Conservation (phyloP, 148 eudicot species). For the Persicaria tinctoria region DNA sequence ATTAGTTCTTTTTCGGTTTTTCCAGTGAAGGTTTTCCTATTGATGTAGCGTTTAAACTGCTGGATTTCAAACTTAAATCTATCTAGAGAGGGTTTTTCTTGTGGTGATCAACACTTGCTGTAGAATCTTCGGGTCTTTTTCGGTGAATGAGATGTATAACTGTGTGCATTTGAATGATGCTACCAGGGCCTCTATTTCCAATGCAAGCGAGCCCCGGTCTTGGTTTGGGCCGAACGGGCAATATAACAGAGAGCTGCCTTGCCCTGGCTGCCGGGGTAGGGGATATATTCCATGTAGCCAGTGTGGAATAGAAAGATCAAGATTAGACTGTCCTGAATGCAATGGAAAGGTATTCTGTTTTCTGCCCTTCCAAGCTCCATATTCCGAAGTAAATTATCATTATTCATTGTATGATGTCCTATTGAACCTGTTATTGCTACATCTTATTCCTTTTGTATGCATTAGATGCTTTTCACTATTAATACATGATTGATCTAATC, state of each 20-base stretch:
- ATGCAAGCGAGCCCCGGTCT: constrained; percentile 53
- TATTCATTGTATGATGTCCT: not conserved
- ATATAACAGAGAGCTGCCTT: constrained; percentile 86
- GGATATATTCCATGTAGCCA: constrained; percentile 80
- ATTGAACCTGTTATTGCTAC: not conserved
- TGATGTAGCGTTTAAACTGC: too few relatives aligned
- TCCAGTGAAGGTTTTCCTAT: too few relatives aligned
- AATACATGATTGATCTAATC: not conserved
- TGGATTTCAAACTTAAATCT: too few relatives aligned
- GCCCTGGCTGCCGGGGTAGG: constrained; percentile 96
- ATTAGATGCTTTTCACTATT: not conserved
- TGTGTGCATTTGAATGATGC: not conserved
- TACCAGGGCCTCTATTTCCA: constrained; percentile 45
- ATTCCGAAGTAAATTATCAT: not conserved
- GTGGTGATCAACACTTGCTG: too few relatives aligned
- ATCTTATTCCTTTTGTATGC: not conserved
- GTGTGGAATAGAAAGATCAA: constrained; percentile 86
- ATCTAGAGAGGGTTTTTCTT: too few relatives aligned
- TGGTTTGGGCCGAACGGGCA: constrained; percentile 99
- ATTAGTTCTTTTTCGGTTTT: too few relatives aligned
- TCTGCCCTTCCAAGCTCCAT: not conserved
- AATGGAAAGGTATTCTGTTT: constrained; percentile 59
- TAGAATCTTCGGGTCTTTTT: too few relatives aligned
- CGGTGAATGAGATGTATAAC: not conserved
- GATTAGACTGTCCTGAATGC: constrained; percentile 73